Percentiles rank a stretch among this genome's conserved stretches.
Conservation (phyloP, 2,329 filamentous ascomycete genomes). For the Torrubiella hemipterigena region DNA sequence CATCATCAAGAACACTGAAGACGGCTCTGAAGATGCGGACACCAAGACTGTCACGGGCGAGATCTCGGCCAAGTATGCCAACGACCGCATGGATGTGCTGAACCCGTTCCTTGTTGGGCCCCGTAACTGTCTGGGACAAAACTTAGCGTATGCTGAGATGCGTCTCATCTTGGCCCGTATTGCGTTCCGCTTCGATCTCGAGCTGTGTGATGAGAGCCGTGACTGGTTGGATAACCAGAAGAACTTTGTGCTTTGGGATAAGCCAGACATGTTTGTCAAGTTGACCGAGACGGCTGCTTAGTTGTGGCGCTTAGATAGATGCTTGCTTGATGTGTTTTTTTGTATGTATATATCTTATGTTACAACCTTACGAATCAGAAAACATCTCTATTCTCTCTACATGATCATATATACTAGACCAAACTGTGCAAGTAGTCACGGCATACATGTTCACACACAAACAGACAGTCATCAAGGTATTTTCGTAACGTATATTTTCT, state of each 20-base stretch:
- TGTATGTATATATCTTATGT: too few species aligned
- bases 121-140: constrained; percentile 16
- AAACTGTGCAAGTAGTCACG: too few species aligned
- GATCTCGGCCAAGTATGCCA: constrained; percentile 1
- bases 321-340: too few species aligned
- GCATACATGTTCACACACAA: too few species aligned
- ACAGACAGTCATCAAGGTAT: too few species aligned
- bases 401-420: too few species aligned
- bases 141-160: constrained; percentile 4
- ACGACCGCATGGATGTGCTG: constrained; percentile 12
- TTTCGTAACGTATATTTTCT: too few species aligned
- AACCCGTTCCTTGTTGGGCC: constrained; percentile 18
- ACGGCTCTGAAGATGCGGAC: constrained; percentile 1
- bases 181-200: background rate
- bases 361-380: too few species aligned
- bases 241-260: background rate
- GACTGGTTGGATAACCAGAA: background rate
- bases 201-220: background rate
- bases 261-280: background rate
- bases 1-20: background rate
- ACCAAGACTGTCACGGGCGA: constrained; percentile 8
- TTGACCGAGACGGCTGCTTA: background rate
- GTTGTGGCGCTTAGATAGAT: too few species aligned
- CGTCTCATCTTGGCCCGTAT: constrained; percentile 1
- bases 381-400: too few species aligned